phyloP scores from a whole-genome alignment of 306 rosid genomes.

The Castanea mollissima region DNA sequence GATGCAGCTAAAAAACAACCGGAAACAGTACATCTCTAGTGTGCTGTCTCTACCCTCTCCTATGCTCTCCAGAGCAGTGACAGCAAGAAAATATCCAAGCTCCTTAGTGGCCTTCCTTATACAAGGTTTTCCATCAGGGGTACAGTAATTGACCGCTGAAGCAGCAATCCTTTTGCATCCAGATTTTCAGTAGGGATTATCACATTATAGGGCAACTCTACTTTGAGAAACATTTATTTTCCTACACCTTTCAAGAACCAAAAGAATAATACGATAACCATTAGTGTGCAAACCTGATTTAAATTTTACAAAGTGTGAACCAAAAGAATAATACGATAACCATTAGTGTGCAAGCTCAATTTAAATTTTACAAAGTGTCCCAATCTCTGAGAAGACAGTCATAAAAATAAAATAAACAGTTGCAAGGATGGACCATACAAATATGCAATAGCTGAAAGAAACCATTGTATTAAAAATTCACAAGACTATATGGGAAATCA shows the following conservation, averaged over 20 bases:
- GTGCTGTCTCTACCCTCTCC: conserved; percentile 80
- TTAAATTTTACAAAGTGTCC: not conserved
- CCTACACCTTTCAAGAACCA: conserved; percentile 28
- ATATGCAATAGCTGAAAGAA: not conserved
- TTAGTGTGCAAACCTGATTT: not conserved
- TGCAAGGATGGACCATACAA: not conserved
- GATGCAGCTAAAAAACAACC: conserved; percentile 59
- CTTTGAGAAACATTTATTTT: conserved; percentile 63
- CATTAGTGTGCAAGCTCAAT: not conserved
- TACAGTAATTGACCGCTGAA: conserved; percentile 56
- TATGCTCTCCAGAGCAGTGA: conserved; percentile 62
- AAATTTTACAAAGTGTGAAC: not conserved
- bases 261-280: conserved; percentile 13
- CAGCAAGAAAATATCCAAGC: conserved; percentile 68
- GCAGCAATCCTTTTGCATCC: conserved; percentile 61
- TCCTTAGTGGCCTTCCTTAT: conserved; percentile 68
- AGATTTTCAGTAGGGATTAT: conserved; percentile 66
- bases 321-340: conserved; percentile 16
- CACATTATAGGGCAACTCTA: conserved; percentile 73
- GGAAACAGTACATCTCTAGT: conserved; percentile 86
- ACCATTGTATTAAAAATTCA: not conserved
- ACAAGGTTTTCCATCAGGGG: conserved; percentile 61
- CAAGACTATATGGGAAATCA: not conserved
- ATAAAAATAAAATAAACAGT: not conserved
- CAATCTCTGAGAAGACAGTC: not conserved